Conservation (phyloP, 768 basidiomycete genomes). For the Gelatoporia subvermispora region DNA sequence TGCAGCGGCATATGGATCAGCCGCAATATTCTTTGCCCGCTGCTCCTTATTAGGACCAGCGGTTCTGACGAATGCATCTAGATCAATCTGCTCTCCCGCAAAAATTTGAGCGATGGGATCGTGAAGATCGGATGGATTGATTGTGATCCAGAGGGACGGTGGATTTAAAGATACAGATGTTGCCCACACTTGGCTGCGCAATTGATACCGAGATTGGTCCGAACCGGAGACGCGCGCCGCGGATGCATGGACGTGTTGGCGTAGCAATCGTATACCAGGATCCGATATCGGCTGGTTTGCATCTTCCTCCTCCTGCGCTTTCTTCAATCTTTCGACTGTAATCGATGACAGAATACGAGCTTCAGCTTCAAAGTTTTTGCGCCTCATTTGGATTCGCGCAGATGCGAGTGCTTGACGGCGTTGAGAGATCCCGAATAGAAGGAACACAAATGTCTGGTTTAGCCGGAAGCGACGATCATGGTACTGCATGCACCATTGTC, state of each 20-base stretch:
- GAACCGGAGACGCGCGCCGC: conserved; percentile 15
- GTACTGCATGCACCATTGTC: conserved; percentile 26
- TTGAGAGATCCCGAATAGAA: conserved; percentile 28
- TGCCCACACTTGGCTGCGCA: conserved; percentile 33
- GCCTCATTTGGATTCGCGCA: conserved; percentile 29
- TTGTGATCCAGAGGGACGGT: conserved; percentile 38
- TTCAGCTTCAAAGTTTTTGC: conserved; percentile 18
- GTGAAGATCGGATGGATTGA: conserved; percentile 37
- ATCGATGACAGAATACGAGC: conserved; percentile 19
- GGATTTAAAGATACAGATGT: conserved; percentile 25
- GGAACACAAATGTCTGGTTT: conserved; percentile 29
- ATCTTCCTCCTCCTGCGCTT: conserved; percentile 33
- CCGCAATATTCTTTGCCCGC: conserved; percentile 26
- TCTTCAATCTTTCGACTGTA: conserved; percentile 22
- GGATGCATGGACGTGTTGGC: conserved; percentile 10
- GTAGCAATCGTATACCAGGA: conserved; percentile 5
- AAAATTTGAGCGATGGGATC: conserved; percentile 43
- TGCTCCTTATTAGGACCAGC: conserved; percentile 21
- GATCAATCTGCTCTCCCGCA: conserved; percentile 36
- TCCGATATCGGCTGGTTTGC: background rate
- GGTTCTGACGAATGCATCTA: conserved; percentile 30
- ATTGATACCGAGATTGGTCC: conserved; percentile 6
- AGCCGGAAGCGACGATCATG: conserved; percentile 26
- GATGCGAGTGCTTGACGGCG: conserved; percentile 23
- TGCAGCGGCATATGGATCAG: conserved; percentile 37